These are phyloP conservation scores for Euphrasia arctica DNA, from an alignment of 305 asterid species.

Conservation along the genomic window DNA sequence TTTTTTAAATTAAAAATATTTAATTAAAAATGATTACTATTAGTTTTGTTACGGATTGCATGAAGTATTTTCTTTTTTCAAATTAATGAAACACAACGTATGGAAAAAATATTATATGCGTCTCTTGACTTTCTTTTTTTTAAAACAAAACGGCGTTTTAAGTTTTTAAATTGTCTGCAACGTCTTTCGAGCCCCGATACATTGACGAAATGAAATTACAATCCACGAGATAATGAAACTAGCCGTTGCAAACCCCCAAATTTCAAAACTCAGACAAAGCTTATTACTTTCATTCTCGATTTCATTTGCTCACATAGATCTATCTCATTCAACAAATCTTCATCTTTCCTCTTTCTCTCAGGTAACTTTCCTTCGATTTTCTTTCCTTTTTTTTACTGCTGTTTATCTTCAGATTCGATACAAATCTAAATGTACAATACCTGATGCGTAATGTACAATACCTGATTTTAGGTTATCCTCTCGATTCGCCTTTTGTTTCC, in stretches of 20 bases:
- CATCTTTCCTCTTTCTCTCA: conserved; percentile 23
- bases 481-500: background rate
- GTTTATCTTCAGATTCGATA: conserved; percentile 6
- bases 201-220: conserved; percentile 15
- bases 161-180: background rate
- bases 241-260: conserved; percentile 51
- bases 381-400: background rate
- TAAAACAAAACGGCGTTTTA: too few relatives aligned
- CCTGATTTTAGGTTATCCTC: background rate
- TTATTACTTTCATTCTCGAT: conserved; percentile 22
- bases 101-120: too few relatives aligned
- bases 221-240: conserved; percentile 37
- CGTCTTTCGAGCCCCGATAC: conserved; percentile 16
- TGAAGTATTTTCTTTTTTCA: too few relatives aligned
- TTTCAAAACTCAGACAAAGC: conserved; percentile 36
- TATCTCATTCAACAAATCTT: background rate
- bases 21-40: too few relatives aligned
- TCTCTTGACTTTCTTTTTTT: too few relatives aligned
- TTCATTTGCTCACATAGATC: conserved; percentile 13
- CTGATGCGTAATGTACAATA: conserved; percentile 16
- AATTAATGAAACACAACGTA: too few relatives aligned
- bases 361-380: conserved; percentile 28
- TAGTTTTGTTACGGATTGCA: too few relatives aligned
- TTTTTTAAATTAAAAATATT: too few relatives aligned
- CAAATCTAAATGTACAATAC: conserved; percentile 10